These are phyloP conservation scores for Fraxinus americana DNA, from an alignment of 257 asterid genomes.

Conservation along the genomic window DNA sequence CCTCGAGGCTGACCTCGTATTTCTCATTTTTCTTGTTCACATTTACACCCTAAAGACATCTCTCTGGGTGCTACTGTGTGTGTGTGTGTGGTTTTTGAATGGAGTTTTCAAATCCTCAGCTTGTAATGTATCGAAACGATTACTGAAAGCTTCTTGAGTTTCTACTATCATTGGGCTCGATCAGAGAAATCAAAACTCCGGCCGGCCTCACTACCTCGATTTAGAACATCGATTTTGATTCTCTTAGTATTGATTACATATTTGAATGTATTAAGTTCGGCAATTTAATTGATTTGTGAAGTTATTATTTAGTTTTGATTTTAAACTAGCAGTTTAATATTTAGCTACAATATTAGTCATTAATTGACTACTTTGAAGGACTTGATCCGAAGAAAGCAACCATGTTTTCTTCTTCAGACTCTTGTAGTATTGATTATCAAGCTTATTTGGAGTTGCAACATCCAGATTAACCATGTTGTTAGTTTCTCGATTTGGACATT, in stretches of 20 bases:
- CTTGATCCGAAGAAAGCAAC: slow-evolving; percentile 5
- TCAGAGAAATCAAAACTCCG: slow-evolving; percentile 59
- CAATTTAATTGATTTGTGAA: background rate
- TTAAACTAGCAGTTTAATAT: background rate
- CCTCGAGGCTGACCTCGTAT: slow-evolving; percentile 23
- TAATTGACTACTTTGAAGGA: background rate
- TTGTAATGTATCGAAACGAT: slow-evolving; percentile 74
- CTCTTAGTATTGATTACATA: slow-evolving; percentile 73
- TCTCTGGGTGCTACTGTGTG: background rate
- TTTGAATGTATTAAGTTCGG: slow-evolving; percentile 75
- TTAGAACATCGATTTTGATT: slow-evolving; percentile 65
- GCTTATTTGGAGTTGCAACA: slow-evolving; percentile 5
- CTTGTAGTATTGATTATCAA: slow-evolving; percentile 14
- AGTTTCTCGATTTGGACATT: background rate
- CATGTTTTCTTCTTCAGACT: slow-evolving; percentile 1
- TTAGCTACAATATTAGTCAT: background rate
- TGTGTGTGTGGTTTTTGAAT: slow-evolving; percentile 13
- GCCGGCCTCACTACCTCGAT: slow-evolving; percentile 54
- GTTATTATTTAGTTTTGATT: background rate
- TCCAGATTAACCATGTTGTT: background rate
- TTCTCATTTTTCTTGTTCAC: slow-evolving; percentile 14
- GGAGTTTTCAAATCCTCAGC: slow-evolving; percentile 55
- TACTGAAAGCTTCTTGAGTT: slow-evolving; percentile 91
- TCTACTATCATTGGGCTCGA: slow-evolving; percentile 58
- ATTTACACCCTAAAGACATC: slow-evolving; percentile 29